Evolutionary conservation across 768 basidiomycete species (phyloP).

Genomic region (Psilocybe azurescens): DNA sequence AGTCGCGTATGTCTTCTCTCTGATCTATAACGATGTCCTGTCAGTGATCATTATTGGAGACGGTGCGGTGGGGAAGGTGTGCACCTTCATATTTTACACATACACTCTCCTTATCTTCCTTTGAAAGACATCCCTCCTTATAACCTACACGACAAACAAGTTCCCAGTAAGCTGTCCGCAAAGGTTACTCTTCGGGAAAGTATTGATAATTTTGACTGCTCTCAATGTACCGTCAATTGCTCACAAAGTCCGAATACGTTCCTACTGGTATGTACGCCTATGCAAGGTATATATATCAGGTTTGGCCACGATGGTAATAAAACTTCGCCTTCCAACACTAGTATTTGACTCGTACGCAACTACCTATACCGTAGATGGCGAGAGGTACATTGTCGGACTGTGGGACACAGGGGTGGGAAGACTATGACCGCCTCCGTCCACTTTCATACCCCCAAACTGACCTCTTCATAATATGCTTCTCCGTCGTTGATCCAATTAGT

Average conservation of each 20-base stretch:
- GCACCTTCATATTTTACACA: not conserved
- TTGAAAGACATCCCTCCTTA: not conserved
- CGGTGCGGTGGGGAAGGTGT: not conserved
- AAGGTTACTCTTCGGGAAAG: too few relatives aligned
- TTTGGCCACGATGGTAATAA: not conserved
- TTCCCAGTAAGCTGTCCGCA: not conserved
- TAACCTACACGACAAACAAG: not conserved
- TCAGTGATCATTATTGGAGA: not conserved
- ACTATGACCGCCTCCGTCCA: not conserved
- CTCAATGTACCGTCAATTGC: too few relatives aligned
- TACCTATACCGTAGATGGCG: not conserved
- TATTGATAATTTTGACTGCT: too few relatives aligned
- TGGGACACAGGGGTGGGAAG: not conserved
- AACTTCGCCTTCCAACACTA: not conserved
- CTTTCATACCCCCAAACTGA: not conserved
- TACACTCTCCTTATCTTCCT: not conserved
- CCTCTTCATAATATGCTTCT: conserved; percentile 7
- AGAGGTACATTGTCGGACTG: not conserved
- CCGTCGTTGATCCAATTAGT: conserved; percentile 1
- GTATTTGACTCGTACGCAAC: not conserved
- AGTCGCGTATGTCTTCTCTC: not conserved
- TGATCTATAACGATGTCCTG: not conserved
- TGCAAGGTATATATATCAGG: not conserved
- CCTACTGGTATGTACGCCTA: not conserved
- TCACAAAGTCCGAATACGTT: not conserved